These are phyloP conservation scores for Jackrogersella minutella DNA, from an alignment of 495 filamentous ascomycete genomes.

Conservation along the genomic window DNA sequence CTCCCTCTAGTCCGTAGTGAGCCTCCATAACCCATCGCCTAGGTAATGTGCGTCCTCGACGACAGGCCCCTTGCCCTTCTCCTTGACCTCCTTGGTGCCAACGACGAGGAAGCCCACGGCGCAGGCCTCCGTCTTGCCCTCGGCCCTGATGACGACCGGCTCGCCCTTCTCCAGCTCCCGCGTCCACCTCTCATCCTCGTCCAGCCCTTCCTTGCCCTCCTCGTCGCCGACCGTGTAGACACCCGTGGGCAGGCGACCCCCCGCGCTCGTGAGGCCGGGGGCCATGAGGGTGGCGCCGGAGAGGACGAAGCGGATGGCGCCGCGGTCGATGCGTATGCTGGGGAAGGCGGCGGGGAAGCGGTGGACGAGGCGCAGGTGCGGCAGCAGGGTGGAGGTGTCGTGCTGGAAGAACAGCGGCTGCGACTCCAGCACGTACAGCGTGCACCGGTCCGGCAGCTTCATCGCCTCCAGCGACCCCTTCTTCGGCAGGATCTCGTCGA, in stretches of 20 bases:
- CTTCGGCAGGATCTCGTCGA: conserved; percentile 95
- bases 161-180: conserved; percentile 74
- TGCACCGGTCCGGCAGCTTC: conserved; percentile 89
- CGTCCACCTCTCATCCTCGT: conserved; percentile 60
- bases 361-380: conserved; percentile 82
- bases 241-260: conserved; percentile 75
- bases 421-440: conserved; percentile 81
- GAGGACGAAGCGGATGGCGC: conserved; percentile 95
- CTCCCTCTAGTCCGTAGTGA: conserved; percentile 68
- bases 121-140: conserved; percentile 93
- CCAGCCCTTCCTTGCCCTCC: conserved; percentile 55
- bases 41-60: conserved; percentile 93
- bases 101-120: conserved; percentile 85
- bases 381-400: conserved; percentile 74
- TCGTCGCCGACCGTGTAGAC: conserved; percentile 44
- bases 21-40: conserved; percentile 92
- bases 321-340: conserved; percentile 81
- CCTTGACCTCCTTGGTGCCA: conserved; percentile 91
- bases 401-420: conserved; percentile 91
- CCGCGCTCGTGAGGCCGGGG: conserved; percentile 83
- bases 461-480: conserved; percentile 90
- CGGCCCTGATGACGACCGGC: conserved; percentile 86
- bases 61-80: conserved; percentile 88
- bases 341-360: conserved; percentile 72
- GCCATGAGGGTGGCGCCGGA: conserved; percentile 94